phyloP scores from a whole-genome alignment of 169 alveolate species.

The Plasmodium yoelii region DNA sequence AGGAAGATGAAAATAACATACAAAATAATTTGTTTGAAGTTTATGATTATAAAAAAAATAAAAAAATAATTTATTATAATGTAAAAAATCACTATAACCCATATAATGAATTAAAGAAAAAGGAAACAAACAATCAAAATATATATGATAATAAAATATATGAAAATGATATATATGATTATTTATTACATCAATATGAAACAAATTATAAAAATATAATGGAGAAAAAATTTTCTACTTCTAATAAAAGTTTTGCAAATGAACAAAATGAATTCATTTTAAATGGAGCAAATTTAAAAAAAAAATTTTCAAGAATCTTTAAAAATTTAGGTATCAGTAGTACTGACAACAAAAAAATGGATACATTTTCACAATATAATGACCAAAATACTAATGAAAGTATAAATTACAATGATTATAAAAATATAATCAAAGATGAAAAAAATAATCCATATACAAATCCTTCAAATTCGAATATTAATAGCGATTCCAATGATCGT shows the following conservation, averaged over 20 bases:
- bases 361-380: background rate
- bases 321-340: background rate
- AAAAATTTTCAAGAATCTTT: background rate
- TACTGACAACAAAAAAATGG: background rate
- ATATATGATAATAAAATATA: conserved; percentile 22
- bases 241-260: background rate
- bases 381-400: background rate
- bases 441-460: background rate
- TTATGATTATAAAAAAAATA: conserved; percentile 41
- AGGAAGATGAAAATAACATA: background rate
- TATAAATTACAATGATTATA: background rate
- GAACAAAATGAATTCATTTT: conserved; percentile 21
- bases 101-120: conserved; percentile 40
- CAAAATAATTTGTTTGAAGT: conserved; percentile 48
- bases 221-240: background rate
- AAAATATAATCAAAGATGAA: background rate
- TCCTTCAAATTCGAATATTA: background rate
- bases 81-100: conserved; percentile 67
- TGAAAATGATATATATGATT: conserved; percentile 63
- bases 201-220: conserved; percentile 19
- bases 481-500: background rate
- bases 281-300: background rate
- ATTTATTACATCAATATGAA: conserved; percentile 51
- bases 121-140: conserved; percentile 14
- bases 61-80: conserved; percentile 41